Base-by-base conservation (phyloP, 106 monocot genomes). In the Allium fistulosum region DNA sequence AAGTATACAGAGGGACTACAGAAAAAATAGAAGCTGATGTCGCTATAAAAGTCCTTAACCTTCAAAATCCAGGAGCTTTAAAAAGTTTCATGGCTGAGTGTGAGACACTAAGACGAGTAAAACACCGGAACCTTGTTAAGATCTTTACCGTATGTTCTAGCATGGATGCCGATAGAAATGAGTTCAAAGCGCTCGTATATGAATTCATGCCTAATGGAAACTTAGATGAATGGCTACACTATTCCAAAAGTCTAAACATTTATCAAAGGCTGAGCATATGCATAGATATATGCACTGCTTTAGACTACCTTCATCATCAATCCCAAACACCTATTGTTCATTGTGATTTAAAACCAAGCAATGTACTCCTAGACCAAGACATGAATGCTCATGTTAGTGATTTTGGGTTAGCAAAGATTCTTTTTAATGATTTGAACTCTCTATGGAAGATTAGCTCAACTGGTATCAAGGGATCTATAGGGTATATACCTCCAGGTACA, bases 271-370 rank as follows among this genome's bases (percentile, higher is more conserved):
- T 87, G 17, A 80, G 68, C 10, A 83, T 87, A 55, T 51, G 71
- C 45, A 72, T 87, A 11, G 87, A 87, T 50, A 80, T 87, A 16
- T 80, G 80, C 15, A 17, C 46, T 52, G 83, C 83, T 51, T 15
- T 87, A 28, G 80, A 80, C 14, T 80, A 87, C 26, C 87, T 87
- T 17, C 87, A 87, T 58, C 57, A 78, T 61, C 57, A 80, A 16
- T 46, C 65, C 7, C 9, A 13, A 8, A 26, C 16, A 4, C 80
- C 74, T 47, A 67, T 83, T 17, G 69, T 83, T 13, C 87, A 87
- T 51, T 80, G 83, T 60, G 87, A 87, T 72, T 48, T 87, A 26
- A 83, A 87, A 51, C 85, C 85, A 10, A 85, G 78, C 68, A 85
- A 85, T 53, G 68, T 85, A 56, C 80, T 87, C 68, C 62, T 85